Conservation (phyloP, 208 protist species). For the Porcisia deanei region DNA sequence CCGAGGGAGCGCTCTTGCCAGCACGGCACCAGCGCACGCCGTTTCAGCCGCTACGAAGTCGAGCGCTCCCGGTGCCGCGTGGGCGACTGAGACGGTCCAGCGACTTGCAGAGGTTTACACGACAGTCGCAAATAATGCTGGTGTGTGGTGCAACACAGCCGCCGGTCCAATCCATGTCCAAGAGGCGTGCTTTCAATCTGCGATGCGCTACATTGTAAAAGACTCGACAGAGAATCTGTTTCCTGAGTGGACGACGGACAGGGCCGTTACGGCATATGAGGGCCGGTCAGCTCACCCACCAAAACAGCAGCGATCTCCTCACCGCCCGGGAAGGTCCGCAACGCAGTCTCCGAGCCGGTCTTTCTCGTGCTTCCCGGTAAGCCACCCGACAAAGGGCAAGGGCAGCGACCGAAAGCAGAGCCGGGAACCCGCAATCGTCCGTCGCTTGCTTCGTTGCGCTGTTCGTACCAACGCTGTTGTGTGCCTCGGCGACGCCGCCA, state of each 20-base stretch:
- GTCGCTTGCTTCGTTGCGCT: conserved; percentile 21
- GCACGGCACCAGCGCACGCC: background rate
- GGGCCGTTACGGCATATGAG: background rate
- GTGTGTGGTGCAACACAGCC: conserved; percentile 46
- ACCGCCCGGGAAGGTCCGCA: background rate
- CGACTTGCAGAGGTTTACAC: conserved; percentile 51
- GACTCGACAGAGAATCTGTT: conserved; percentile 17
- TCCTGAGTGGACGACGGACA: conserved; percentile 22
- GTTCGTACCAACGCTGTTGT: conserved; percentile 29
- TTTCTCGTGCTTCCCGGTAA: background rate
- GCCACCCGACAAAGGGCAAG: background rate
- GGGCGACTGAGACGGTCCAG: conserved; percentile 34
- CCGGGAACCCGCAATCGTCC: background rate
- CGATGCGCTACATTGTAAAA: conserved; percentile 38
- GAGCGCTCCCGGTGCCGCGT: conserved; percentile 1
- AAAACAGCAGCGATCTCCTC: background rate
- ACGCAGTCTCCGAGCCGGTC: background rate
- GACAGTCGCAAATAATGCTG: conserved; percentile 56
- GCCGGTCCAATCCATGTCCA: conserved; percentile 45
- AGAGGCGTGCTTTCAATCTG: conserved; percentile 46
- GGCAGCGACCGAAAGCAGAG: background rate
- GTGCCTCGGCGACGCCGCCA: conserved; percentile 20
- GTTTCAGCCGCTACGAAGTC: background rate
- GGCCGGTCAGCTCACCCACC: background rate
- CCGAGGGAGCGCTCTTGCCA: background rate